Conservation (phyloP, 495 filamentous ascomycete species). For the Glarea lozoyensis region DNA sequence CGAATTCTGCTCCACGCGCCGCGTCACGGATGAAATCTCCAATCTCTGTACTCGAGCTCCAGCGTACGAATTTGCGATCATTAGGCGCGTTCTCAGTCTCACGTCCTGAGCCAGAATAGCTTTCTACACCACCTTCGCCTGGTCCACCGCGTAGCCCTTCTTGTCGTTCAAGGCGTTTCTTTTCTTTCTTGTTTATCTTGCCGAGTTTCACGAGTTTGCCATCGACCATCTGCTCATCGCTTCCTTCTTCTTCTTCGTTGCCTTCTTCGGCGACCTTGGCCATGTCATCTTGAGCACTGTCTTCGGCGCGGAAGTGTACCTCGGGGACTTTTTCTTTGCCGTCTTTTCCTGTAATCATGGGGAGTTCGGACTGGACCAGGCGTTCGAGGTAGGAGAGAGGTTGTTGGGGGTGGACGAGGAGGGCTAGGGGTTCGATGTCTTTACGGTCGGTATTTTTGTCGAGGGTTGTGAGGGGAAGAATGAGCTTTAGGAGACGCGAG, state of each 20-base stretch:
- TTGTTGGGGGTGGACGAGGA: constrained; percentile 87
- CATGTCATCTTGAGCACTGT: constrained; percentile 53
- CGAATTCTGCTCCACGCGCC: constrained; percentile 72
- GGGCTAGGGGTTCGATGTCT: constrained; percentile 72
- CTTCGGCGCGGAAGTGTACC: constrained; percentile 74
- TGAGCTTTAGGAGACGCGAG: constrained; percentile 79
- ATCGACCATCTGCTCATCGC: constrained; percentile 38
- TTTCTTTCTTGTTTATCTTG: constrained; percentile 27
- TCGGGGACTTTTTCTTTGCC: constrained; percentile 58
- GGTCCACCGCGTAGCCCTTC: constrained; percentile 24
- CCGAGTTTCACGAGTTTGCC: constrained; percentile 37
- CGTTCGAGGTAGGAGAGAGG: constrained; percentile 88
- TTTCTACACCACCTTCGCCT: constrained; percentile 47
- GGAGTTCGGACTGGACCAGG: constrained; percentile 82
- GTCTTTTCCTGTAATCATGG: constrained; percentile 50
- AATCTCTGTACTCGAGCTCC: constrained; percentile 82
- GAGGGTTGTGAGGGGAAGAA: constrained; percentile 64
- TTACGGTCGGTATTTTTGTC: constrained; percentile 40
- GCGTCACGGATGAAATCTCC: constrained; percentile 95
- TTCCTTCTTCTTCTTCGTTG: constrained; percentile 11
- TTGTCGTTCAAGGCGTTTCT: constrained; percentile 6
- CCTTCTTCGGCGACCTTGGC: constrained; percentile 16
- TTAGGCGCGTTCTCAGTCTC: constrained; percentile 32
- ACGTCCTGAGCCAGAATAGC: constrained; percentile 50
- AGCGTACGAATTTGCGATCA: constrained; percentile 62